Percentiles rank a stretch among this genome's conserved stretches.
phyloP scores from a whole-genome alignment of 768 basidiomycete species.

The Termitomyces sp. region DNA sequence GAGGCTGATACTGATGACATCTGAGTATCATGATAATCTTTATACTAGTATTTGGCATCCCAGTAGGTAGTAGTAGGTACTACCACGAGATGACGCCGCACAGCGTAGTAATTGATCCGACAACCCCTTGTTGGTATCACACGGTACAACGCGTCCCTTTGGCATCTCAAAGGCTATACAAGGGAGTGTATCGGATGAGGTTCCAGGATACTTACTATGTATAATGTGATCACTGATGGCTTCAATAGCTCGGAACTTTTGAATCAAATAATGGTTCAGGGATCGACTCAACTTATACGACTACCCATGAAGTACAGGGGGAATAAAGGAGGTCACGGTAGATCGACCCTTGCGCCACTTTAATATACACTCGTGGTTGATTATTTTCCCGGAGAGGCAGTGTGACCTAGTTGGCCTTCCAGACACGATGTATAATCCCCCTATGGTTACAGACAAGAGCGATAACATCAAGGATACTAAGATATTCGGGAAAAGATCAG shows the following conservation, averaged over 20 bases:
- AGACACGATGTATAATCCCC: too few species aligned
- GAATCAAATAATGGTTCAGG: background rate
- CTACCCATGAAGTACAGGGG: background rate
- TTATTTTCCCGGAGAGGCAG: background rate
- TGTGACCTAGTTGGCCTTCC: too few species aligned
- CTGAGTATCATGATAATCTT: background rate
- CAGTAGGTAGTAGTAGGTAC: too few species aligned
- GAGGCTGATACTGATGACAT: background rate
- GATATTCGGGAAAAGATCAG: too few species aligned
- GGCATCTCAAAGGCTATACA: too few species aligned
- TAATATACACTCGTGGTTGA: background rate
- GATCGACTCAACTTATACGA: background rate
- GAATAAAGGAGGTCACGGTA: background rate
- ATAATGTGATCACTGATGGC: background rate
- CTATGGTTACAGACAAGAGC: too few species aligned
- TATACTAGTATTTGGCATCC: too few species aligned
- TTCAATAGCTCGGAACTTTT: background rate
- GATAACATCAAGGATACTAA: too few species aligned
- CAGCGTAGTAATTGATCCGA: too few species aligned
- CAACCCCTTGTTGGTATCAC: too few species aligned
- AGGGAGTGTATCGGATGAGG: background rate
- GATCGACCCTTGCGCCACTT: background rate
- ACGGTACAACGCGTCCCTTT: too few species aligned
- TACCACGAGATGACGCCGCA: background rate
- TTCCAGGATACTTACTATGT: too few species aligned